Percentiles rank a stretch among this genome's conserved stretches.
Conservation (phyloP, 371 early-diverging fungal species). For the Funneliformis caledonium region DNA sequence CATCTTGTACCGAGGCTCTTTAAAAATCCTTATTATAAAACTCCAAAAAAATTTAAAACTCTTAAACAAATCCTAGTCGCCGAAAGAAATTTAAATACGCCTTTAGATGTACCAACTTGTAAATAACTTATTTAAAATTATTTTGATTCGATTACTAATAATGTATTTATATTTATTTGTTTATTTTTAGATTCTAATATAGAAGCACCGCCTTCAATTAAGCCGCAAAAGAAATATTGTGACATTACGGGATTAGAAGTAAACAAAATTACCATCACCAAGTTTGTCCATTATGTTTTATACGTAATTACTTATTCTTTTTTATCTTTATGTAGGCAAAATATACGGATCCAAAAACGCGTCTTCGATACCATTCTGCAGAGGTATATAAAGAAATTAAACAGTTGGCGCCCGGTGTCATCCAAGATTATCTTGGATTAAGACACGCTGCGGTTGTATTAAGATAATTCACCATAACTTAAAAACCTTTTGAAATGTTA, state of each 20-base stretch:
- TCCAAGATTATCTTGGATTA: conserved; percentile 81
- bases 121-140: neutral
- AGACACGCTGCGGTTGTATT: conserved; percentile 85
- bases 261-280: conserved; percentile 14
- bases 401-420: conserved; percentile 70
- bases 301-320: neutral
- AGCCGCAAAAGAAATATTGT: conserved; percentile 89
- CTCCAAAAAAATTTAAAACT: conserved; percentile 73
- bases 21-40: conserved; percentile 68
- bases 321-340: conserved; percentile 53
- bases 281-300: neutral
- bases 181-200: conserved; percentile 71
- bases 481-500: neutral
- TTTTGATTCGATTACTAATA: neutral
- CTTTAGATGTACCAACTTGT: conserved; percentile 75
- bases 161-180: neutral
- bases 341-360: conserved; percentile 90
- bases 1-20: conserved; percentile 53
- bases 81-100: conserved; percentile 69
- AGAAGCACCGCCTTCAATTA: conserved; percentile 81
- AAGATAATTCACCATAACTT: conserved; percentile 45
- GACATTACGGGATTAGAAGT: conserved; percentile 87
- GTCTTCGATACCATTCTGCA: conserved; percentile 79
- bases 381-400: conserved; percentile 84
- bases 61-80: conserved; percentile 78